Base-by-base conservation (phyloP, 371 early-diverging fungal species). In the Smittium culicis region DNA sequence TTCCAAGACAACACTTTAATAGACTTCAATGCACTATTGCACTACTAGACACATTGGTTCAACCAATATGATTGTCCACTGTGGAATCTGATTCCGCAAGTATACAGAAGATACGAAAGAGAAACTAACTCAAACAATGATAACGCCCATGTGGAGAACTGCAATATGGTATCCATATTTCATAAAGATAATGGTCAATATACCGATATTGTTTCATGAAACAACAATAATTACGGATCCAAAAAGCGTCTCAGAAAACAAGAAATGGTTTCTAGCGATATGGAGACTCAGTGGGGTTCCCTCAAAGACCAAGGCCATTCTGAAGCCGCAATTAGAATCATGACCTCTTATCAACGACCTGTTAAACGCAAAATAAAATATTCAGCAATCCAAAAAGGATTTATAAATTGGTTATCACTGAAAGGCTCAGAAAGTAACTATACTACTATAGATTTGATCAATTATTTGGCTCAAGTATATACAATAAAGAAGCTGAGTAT, bases 11-110 rank as follows among this genome's bases (percentile, higher is more conserved):
- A 71, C 3, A 31, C 33, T 25, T 74, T 74, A 8, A 32, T 20
- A 57, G 74, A 62, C 27, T 54, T 55, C 16, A 74, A 79, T 64
- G 79, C 74, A 25, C 74, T 79, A 33, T 24, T n/a, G 28, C 74
- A 74, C 54, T 31, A 31, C 2, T 79, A 73, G 73, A 32, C n/a
- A 31, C 62, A 54, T 24, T 29, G 34, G 29, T 66, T 2, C 27
- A 70, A 71, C 34, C 58, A 69, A 34, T 73, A 66, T 24, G 35
- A 70, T 1, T 64, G 71, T 59, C 73, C 69, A 55, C 70, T 73
- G 1, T 73, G 75, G 74, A 54, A 66, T 30, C 54, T 77, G 35
- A 70, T 79, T 25, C 74, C 72, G 0, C 58, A 60, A 65, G 69
- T 70, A 2, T 76, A 0, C 67, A 57, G 20, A 69, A 77, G 67